Evolutionary conservation across 345 rosid species (phyloP).

Genomic region (Stellera chamaejasme): DNA sequence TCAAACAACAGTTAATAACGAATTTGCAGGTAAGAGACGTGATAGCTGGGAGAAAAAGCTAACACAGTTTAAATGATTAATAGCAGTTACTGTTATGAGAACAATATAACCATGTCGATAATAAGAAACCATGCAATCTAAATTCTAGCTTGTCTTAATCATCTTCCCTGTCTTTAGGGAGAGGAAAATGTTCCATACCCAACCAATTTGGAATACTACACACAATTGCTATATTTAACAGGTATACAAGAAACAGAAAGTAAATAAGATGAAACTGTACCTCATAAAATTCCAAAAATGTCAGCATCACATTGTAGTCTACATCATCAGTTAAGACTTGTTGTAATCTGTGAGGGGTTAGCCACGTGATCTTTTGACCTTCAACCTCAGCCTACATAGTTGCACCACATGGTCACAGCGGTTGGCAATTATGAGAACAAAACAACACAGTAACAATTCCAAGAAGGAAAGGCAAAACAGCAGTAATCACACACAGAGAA

Average conservation of each 20-base stretch:
- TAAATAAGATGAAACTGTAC: conserved; percentile 20
- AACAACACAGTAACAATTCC: not conserved
- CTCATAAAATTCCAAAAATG: conserved; percentile 95
- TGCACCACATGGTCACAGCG: conserved; percentile 3
- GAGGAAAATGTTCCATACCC: too few relatives aligned
- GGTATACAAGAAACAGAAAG: too few relatives aligned
- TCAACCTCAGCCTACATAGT: conserved; percentile 78
- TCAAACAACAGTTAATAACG: not conserved
- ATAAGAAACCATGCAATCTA: too few relatives aligned
- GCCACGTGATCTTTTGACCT: conserved; percentile 95
- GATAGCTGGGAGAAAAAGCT: not conserved
- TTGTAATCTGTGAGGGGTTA: conserved; percentile 84
- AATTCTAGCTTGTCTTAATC: too few relatives aligned
- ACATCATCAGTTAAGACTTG: conserved; percentile 95
- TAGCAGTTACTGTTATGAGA: not conserved
- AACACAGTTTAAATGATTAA: not conserved
- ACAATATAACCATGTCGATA: too few relatives aligned
- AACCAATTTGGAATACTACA: too few relatives aligned
- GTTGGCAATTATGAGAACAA: not conserved
- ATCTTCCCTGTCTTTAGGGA: too few relatives aligned
- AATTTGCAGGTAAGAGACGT: not conserved
- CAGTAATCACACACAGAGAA: not conserved
- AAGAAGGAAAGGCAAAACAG: not conserved
- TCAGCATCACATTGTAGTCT: conserved; percentile 70
- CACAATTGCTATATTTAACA: too few relatives aligned